A percentile compares a stretch with the other conserved stretches of the same genome.
These are phyloP conservation scores for Naganishia vishniacii DNA, from an alignment of 768 basidiomycete species.

Conservation along the genomic window DNA sequence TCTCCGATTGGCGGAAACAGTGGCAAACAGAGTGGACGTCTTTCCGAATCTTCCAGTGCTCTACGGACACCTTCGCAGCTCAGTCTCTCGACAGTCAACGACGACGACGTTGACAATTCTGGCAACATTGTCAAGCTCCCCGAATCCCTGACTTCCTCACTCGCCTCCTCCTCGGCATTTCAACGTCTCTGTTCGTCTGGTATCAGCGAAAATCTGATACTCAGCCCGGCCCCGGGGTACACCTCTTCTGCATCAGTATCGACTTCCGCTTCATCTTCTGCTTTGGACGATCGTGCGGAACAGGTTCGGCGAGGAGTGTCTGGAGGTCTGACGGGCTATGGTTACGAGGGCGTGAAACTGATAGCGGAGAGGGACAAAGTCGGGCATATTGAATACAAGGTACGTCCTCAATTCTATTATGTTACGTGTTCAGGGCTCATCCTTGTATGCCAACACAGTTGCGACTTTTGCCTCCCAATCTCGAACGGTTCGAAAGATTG, in stretches of 20 bases:
- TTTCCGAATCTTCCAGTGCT: slow-evolving; percentile 1
- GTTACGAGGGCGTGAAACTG: slow-evolving; percentile 30
- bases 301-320: slow-evolving; percentile 8
- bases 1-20: not conserved
- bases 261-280: slow-evolving; percentile 10
- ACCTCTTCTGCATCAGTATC: not conserved
- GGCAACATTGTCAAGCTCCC: not conserved
- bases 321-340: not conserved
- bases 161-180: not conserved
- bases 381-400: slow-evolving; percentile 90
- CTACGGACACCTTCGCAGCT: slow-evolving; percentile 13
- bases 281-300: not conserved
- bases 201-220: slow-evolving; percentile 1
- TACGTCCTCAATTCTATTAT: not conserved
- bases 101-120: not conserved
- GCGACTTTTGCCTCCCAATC: slow-evolving; percentile 71
- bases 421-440: not conserved
- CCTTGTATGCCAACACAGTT: slow-evolving; percentile 46
- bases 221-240: not conserved
- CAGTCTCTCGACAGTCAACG: not conserved
- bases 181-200: slow-evolving; percentile 1
- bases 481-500: slow-evolving; percentile 54
- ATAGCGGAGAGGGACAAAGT: slow-evolving; percentile 49
- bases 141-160: not conserved
- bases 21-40: not conserved